Conservation (phyloP, 1,284 basidiomycete species). For the Athelia sp. region DNA sequence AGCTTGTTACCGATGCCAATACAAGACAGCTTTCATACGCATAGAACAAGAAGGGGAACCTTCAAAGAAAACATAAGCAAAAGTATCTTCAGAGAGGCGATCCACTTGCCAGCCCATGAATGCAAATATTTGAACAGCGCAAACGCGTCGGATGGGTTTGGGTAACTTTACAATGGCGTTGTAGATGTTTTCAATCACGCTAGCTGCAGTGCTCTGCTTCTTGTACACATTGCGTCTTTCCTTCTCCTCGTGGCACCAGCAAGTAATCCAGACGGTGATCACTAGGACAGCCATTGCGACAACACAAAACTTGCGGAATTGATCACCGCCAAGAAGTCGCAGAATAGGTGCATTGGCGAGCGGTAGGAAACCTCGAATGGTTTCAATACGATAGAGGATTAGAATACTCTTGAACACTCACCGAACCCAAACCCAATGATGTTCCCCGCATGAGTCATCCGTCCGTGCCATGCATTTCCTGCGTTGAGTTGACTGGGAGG, state of each 20-base stretch:
- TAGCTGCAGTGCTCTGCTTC: conserved; percentile 45
- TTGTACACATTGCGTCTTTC: conserved; percentile 42
- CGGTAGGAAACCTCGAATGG: conserved; percentile 71
- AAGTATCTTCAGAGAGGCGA: neutral
- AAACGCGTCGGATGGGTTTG: conserved; percentile 80
- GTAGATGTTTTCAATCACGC: conserved; percentile 75
- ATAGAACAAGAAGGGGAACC: conserved; percentile 96
- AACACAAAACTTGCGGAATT: conserved; percentile 95
- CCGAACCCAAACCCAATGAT: conserved; percentile 90
- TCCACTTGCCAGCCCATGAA: conserved; percentile 84
- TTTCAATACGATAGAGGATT: conserved; percentile 1
- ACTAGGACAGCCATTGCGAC: conserved; percentile 79
- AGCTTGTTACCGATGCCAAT: neutral
- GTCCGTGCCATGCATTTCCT: conserved; percentile 97
- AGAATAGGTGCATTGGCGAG: conserved; percentile 74
- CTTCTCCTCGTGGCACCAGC: conserved; percentile 76
- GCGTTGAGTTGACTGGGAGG: conserved; percentile 84
- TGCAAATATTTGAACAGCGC: conserved; percentile 86
- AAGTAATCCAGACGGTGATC: conserved; percentile 83
- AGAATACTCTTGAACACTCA: conserved; percentile 24
- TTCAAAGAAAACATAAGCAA: conserved; percentile 18
- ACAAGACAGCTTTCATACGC: conserved; percentile 41
- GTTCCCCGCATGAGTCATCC: conserved; percentile 94
- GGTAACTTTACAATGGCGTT: conserved; percentile 73
- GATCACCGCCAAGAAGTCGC: conserved; percentile 81